phyloP scores from a whole-genome alignment of 371 early-diverging fungal genomes.

The Sporodiniella umbellata region DNA sequence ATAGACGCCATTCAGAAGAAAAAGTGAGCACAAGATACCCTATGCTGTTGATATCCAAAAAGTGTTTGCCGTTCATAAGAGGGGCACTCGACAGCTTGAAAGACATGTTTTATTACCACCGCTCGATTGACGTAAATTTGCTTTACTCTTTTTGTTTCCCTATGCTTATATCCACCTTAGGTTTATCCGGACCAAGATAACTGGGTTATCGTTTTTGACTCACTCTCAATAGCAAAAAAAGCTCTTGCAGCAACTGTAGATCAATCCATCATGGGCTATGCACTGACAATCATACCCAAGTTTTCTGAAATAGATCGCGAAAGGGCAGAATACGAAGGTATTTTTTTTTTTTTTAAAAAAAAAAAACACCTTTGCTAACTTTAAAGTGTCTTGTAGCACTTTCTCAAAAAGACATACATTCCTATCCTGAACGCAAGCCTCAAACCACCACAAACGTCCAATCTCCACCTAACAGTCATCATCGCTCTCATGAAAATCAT shows the following conservation, averaged over 20 bases:
- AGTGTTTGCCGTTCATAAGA: conserved; percentile 51
- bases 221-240: conserved; percentile 45
- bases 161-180: too few species aligned
- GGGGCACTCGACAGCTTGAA: conserved; percentile 47
- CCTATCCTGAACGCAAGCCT: too few species aligned
- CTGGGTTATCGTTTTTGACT: conserved; percentile 59
- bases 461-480: too few species aligned
- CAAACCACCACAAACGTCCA: too few species aligned
- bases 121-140: conserved; percentile 33
- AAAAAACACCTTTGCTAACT: too few species aligned
- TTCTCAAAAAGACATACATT: too few species aligned
- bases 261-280: conserved; percentile 44
- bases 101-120: conserved; percentile 34
- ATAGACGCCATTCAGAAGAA: neutral
- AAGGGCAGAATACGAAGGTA: neutral
- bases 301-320: conserved; percentile 11
- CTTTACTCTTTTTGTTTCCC: too few species aligned
- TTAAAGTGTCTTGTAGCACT: too few species aligned
- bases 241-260: conserved; percentile 46
- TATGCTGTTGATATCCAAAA: conserved; percentile 45
- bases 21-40: conserved; percentile 8
- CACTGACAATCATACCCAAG: conserved; percentile 36
- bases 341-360: too few species aligned
- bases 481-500: too few species aligned
- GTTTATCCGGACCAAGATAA: conserved; percentile 55